Conservation (phyloP, 2,329 filamentous ascomycete genomes). For the Paraconiothyrium brasiliense region DNA sequence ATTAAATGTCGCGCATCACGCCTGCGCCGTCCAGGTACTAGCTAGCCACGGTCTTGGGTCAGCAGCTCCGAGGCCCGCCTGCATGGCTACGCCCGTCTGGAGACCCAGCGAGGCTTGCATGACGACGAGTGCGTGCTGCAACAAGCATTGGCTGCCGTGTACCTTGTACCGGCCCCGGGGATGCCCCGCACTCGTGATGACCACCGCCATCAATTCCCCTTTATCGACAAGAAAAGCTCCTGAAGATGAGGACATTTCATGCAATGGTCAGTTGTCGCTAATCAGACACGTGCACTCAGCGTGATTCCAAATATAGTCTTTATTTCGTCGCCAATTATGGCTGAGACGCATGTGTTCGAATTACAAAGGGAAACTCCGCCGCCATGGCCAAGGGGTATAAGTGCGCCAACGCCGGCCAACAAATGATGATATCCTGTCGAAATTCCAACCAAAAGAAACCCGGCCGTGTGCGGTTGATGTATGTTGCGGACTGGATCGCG, state of each 20-base stretch:
- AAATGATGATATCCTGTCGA: slow-evolving; percentile 10
- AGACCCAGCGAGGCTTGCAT: slow-evolving; percentile 3
- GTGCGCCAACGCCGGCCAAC: slow-evolving; percentile 17
- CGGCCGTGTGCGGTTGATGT: background rate
- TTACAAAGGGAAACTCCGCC: slow-evolving; percentile 5
- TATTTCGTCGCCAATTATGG: slow-evolving; percentile 17
- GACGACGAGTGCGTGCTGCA: slow-evolving; percentile 13
- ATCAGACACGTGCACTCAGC: slow-evolving; percentile 16
- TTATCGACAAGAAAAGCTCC: slow-evolving; percentile 13
- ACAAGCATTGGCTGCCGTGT: slow-evolving; percentile 6
- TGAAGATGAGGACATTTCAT: background rate
- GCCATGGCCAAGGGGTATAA: slow-evolving; percentile 23
- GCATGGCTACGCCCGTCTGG: background rate
- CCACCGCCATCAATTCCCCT: background rate
- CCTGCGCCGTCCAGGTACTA: slow-evolving; percentile 22
- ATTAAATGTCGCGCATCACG: slow-evolving; percentile 24
- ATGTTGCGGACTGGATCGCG: slow-evolving; percentile 1
- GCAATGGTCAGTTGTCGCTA: background rate
- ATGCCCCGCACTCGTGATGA: background rate
- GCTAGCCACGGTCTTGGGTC: slow-evolving; percentile 6
- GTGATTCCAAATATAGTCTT: slow-evolving; percentile 18
- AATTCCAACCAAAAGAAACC: background rate
- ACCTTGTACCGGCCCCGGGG: background rate
- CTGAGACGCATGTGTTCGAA: slow-evolving; percentile 14
- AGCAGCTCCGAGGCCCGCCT: background rate